Base-by-base conservation (phyloP, 2,329 filamentous ascomycete species). In the Pestalotiopsis sp. region DNA sequence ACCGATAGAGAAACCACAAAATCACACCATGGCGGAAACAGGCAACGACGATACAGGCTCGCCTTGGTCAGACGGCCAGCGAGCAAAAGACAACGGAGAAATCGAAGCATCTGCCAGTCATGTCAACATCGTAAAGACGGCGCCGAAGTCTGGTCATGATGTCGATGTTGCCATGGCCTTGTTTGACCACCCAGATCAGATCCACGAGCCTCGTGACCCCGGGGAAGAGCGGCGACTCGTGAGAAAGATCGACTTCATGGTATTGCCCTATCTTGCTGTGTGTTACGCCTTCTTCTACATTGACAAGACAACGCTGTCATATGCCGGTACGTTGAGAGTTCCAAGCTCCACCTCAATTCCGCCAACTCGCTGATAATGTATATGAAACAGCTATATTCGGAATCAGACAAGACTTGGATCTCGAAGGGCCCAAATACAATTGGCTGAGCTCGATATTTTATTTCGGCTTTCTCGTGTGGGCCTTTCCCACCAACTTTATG, bases 221-320 rank as follows among this genome's bases (percentile, higher is more conserved):
- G 56, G 27, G 13, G 73, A 75, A 41, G 74, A 75, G 61, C 64
- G 64, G 9, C 36, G 11, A 69, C 75, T 84, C 7, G 75, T 76
- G 17, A 80, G 85, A 72, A 90, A 89, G 75, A 87, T 90, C 67
- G 87, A 90, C 71, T 79, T 84, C 4, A 86, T 88, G 83, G 88
- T 90, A 70, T 70, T 90, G n/a, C 87, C 87, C 2, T 86, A 86
- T 69, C 74, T 87, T 49, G 83, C 82, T 2, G 84, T 87, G 61
- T 87, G 84, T 71, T 87, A 87, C 74, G 83, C 84, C 1, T 87
- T 87, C 74, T 81, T 80, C 69, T 86, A 86, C 68, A 85, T 86
- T 39, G 77, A 79, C 64, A 78, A 87, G 78, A 87, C 85, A 0
- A 87, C 84, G 0, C 75, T 87, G 3, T 85, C 82, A 17, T 89